A percentile compares a stretch with the other conserved stretches of the same genome.
Evolutionary conservation across 768 basidiomycete species (phyloP).

Genomic region (Russula sp.): DNA sequence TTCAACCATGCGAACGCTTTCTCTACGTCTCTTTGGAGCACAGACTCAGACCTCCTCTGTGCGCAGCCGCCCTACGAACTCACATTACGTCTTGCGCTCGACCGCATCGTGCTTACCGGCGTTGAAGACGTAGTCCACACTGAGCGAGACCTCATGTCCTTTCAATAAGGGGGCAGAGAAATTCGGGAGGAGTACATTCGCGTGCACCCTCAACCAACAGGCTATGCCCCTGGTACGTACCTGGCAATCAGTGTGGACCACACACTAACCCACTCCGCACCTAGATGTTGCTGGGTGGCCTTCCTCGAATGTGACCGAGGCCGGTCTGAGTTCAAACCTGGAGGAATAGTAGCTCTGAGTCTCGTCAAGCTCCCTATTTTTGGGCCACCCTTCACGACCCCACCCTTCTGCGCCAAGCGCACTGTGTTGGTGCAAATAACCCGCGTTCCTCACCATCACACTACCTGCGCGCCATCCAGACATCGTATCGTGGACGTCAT

Average conservation of each 20-base stretch:
- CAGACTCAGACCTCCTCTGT: slow-evolving; percentile 51
- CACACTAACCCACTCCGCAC: background rate
- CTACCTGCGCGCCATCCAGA: slow-evolving; percentile 65
- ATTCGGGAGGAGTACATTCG: slow-evolving; percentile 90
- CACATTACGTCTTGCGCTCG: slow-evolving; percentile 48
- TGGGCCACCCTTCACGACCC: slow-evolving; percentile 86
- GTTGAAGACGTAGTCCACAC: slow-evolving; percentile 69
- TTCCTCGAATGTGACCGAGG: slow-evolving; percentile 91
- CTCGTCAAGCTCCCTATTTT: slow-evolving; percentile 62
- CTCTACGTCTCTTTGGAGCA: slow-evolving; percentile 49
- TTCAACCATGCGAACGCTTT: too few species aligned
- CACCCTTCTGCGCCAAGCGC: slow-evolving; percentile 59
- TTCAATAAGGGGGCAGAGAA: slow-evolving; percentile 79
- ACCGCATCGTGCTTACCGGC: slow-evolving; percentile 62
- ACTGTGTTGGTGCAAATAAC: slow-evolving; percentile 76
- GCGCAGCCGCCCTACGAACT: slow-evolving; percentile 70
- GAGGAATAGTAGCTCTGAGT: slow-evolving; percentile 78
- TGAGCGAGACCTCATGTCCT: slow-evolving; percentile 36
- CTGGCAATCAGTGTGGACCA: background rate
- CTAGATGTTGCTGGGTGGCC: slow-evolving; percentile 74
- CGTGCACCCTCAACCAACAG: slow-evolving; percentile 63
- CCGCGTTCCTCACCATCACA: slow-evolving; percentile 70
- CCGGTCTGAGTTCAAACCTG: slow-evolving; percentile 89
- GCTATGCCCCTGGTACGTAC: slow-evolving; percentile 50
- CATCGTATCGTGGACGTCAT: slow-evolving; percentile 52